Conservation (phyloP, 371 early-diverging fungal species). For the Dipsacomyces acuminosporus region DNA sequence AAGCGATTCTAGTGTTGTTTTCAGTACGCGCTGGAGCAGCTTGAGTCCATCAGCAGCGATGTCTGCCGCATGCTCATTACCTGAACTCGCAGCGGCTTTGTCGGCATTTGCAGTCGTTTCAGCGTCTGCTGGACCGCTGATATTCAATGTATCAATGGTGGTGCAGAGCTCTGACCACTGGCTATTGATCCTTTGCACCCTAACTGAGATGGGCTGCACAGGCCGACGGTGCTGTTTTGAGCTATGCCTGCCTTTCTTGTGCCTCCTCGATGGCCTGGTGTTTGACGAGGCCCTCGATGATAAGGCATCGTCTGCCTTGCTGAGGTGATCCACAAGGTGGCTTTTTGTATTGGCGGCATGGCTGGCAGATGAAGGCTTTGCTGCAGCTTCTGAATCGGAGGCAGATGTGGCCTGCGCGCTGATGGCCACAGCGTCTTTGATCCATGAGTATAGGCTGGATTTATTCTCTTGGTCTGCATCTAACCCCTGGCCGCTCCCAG, state of each 20-base stretch:
- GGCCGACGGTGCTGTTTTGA: constrained; percentile 5
- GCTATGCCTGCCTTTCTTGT: neutral
- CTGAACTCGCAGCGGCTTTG: no score
- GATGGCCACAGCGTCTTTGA: neutral
- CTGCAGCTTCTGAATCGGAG: constrained; percentile 6
- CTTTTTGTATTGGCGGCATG: neutral
- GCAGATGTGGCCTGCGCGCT: neutral
- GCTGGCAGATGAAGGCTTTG: neutral
- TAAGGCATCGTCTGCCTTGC: neutral
- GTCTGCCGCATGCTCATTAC: neutral
- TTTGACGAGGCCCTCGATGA: neutral
- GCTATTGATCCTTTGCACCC: constrained; percentile 13
- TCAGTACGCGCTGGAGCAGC: constrained; percentile 19
- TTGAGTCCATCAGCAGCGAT: constrained; percentile 23
- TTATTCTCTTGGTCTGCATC: neutral
- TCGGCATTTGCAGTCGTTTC: no score
- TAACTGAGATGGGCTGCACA: constrained; percentile 18
- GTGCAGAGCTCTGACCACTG: constrained; percentile 17
- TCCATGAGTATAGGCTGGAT: neutral
- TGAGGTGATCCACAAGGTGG: neutral
- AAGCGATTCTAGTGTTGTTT: constrained; percentile 10
- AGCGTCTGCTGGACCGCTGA: neutral
- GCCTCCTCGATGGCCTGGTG: neutral
- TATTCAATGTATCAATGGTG: constrained; percentile 2
- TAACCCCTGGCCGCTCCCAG: neutral